Evolutionary conservation across 495 filamentous ascomycete genomes (phyloP).

Genomic region (Trichocladium antarcticum): DNA sequence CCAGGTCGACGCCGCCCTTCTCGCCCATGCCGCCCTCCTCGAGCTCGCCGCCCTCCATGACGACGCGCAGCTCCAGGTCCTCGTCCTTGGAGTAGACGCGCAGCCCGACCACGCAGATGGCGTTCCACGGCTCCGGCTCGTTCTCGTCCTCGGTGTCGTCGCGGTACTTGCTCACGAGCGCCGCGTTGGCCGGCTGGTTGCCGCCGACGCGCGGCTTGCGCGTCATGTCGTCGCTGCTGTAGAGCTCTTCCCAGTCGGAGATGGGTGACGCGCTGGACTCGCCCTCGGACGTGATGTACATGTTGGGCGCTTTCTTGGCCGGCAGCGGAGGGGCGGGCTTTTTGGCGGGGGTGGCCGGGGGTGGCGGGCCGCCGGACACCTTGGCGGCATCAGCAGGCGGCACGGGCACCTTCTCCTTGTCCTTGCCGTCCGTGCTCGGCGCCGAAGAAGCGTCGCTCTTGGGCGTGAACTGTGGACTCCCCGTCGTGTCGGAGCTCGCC

Average conservation of each 20-base stretch:
- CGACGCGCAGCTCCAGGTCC: constrained; percentile 35
- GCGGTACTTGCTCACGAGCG: constrained; percentile 28
- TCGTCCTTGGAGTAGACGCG: constrained; percentile 42
- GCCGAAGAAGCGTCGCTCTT: constrained; percentile 21
- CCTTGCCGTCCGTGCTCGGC: constrained; percentile 11
- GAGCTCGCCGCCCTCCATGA: constrained; percentile 40
- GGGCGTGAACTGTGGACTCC: constrained; percentile 22
- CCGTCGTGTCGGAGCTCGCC: constrained; percentile 16
- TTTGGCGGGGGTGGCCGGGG: constrained; percentile 3
- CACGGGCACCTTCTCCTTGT: constrained; percentile 25
- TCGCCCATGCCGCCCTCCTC: constrained; percentile 41
- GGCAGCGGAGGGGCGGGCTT: constrained; percentile 4
- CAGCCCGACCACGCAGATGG: constrained; percentile 40
- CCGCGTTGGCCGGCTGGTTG: constrained; percentile 20
- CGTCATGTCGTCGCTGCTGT: constrained; percentile 41
- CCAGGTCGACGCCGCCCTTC: constrained; percentile 39
- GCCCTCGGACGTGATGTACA: constrained; percentile 31
- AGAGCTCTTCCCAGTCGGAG: constrained; percentile 41
- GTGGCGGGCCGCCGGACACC: constrained; percentile 20
- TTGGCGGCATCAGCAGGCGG: constrained; percentile 18
- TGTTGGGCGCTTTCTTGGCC: constrained; percentile 18
- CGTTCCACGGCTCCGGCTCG: constrained; percentile 41
- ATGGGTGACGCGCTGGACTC: constrained; percentile 41
- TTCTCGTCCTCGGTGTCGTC: constrained; percentile 37
- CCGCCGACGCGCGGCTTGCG: constrained; percentile 34